Evolutionary conservation across 805 yeast species (phyloP).

Genomic region (Candida xiaguanensis): DNA sequence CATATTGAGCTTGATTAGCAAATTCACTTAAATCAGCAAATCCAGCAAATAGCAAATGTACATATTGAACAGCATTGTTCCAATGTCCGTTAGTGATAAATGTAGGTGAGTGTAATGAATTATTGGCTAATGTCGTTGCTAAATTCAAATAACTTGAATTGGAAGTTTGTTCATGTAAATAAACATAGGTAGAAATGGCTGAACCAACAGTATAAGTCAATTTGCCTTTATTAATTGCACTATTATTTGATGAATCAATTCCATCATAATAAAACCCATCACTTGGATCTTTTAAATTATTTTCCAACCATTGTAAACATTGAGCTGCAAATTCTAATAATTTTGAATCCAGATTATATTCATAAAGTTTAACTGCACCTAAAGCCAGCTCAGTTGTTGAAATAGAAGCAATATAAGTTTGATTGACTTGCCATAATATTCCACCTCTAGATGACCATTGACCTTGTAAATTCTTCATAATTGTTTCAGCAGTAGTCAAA

Average conservation of each 20-base stretch:
- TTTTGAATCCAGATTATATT: conserved; percentile 12
- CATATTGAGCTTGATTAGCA: conserved; percentile 7
- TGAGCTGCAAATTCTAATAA: conserved; percentile 15
- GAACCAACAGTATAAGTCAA: conserved; percentile 28
- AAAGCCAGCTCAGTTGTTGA: conserved; percentile 27
- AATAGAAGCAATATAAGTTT: conserved; percentile 25
- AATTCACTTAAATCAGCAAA: conserved; percentile 20
- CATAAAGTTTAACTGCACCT: conserved; percentile 21
- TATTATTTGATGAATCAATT: conserved; percentile 9
- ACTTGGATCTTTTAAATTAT: conserved; percentile 14
- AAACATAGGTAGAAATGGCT: conserved; percentile 22
- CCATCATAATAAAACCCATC: conserved; percentile 24
- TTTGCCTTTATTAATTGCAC: conserved; percentile 22
- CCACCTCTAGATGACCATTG: conserved; percentile 25
- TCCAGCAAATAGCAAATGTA: conserved; percentile 24
- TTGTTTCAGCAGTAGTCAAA: conserved; percentile 16
- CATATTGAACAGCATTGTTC: conserved; percentile 23
- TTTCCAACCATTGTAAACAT: conserved; percentile 13
- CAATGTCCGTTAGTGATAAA: conserved; percentile 19
- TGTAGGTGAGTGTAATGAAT: conserved; percentile 14
- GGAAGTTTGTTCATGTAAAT: conserved; percentile 14
- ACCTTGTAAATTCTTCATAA: conserved; percentile 15
- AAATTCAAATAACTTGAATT: conserved; percentile 10
- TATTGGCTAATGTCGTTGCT: conserved; percentile 19
- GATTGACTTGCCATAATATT: conserved; percentile 20